Base-by-base conservation (phyloP, 176 grass and related monocot species). In the Musa acuminata region DNA sequence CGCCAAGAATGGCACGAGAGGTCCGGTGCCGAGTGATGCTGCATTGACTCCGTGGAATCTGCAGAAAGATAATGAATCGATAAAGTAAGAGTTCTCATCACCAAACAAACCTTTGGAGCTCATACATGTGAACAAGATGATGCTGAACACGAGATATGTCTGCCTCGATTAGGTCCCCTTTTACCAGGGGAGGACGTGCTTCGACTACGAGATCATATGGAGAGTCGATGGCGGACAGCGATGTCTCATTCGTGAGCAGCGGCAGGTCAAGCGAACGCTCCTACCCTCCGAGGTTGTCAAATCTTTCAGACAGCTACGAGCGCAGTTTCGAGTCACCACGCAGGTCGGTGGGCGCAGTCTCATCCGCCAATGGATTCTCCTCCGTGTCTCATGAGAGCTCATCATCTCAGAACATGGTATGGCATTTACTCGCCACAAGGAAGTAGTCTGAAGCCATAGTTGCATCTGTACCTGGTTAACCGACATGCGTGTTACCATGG, bases 201-300 rank as follows among this genome's bases (percentile, higher is more conserved):
- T 2, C 57, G 26, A 62, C 81, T n/a, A 14, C 75, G 64, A 49
- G 2, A 76, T 27, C 71, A 35, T 78, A 25, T 59, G 51, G 66
- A 69, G 69, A 78, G 25, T 43, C 25, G 52, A 60, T 53, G 62
- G 11, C 53, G 64, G 80, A 87, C 11, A 79, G 76, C 20, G 84
- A 87, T 24, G 49, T 87, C 60, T 83, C 84, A n/a, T 87, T 76
- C 26, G 80, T 87, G 49, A 82, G 75, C 14, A 75, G 52, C 20
- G 54, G 70, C 17, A 81, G 71, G 8, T 69, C 75, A 19, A 79
- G 75, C 69, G 80, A 87, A 1, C 63, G 60, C 23, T 43, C 51
- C 21, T 68, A 29, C 24, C 22, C 26, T 48, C 75, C 49, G 12
- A 79, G 76, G 53, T 11, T 69, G 11, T 75, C 84, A 2, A 62